phyloP scores from a whole-genome alignment of 2,329 filamentous ascomycete genomes.

The Apiospora saccharicola region DNA sequence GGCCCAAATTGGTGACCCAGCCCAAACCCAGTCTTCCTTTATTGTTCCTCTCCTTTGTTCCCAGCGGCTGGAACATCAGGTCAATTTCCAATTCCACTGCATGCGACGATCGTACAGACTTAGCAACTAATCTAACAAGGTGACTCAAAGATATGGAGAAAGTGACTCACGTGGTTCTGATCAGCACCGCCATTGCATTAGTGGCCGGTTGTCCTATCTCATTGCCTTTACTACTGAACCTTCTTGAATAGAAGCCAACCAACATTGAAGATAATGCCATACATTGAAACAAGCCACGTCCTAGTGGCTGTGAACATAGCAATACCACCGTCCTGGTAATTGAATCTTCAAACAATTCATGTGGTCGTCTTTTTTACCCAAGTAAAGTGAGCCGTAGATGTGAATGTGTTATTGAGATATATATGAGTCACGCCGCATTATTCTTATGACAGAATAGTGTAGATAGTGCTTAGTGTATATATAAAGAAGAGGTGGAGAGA shows the following conservation, averaged over 20 bases:
- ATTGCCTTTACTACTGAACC: slow-evolving; percentile 3
- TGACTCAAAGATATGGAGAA: not conserved
- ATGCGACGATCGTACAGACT: too few species aligned
- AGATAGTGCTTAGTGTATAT: not conserved
- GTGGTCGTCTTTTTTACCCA: not conserved
- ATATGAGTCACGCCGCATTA: not conserved
- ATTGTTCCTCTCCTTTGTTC: too few species aligned
- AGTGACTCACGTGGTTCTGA: not conserved
- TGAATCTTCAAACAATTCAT: not conserved
- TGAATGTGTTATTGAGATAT: too few species aligned
- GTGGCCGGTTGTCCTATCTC: not conserved
- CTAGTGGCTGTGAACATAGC: not conserved
- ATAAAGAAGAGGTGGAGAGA: not conserved
- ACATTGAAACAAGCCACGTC: not conserved
- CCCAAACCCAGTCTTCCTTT: not conserved
- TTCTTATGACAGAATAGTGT: not conserved
- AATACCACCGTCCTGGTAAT: not conserved
- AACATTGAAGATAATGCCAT: not conserved
- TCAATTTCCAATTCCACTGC: too few species aligned
- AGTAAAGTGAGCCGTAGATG: not conserved
- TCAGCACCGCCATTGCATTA: not conserved
- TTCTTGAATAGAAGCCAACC: not conserved
- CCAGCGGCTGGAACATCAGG: too few species aligned
- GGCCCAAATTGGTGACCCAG: not conserved
- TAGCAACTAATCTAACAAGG: too few species aligned